Conservation (phyloP, 1,139 yeast species). For the Pichia sp. region DNA sequence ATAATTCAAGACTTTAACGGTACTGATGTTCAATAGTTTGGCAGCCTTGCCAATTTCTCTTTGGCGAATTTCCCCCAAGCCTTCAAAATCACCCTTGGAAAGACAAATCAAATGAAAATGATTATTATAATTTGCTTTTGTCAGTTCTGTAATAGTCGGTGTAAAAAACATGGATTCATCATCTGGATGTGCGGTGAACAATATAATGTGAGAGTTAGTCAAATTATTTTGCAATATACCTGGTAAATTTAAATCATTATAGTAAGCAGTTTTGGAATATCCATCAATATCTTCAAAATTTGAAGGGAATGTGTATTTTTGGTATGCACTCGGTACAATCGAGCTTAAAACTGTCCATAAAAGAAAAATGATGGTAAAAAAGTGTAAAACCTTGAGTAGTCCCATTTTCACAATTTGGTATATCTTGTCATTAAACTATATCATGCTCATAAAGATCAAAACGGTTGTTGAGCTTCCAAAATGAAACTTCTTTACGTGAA, state of each 20-base stretch:
- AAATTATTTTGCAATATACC: conserved; percentile 15
- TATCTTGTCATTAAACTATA: too few species aligned
- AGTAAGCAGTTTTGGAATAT: conserved; percentile 16
- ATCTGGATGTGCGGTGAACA: conserved; percentile 92
- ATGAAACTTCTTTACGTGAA: background rate
- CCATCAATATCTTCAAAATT: conserved; percentile 16
- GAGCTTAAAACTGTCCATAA: conserved; percentile 13
- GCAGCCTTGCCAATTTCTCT: conserved; percentile 57
- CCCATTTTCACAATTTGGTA: background rate
- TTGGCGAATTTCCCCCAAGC: conserved; percentile 57
- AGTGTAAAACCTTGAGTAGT: background rate
- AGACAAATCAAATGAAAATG: conserved; percentile 58
- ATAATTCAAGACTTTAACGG: conserved; percentile 47
- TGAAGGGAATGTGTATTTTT: background rate
- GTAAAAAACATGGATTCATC: conserved; percentile 98
- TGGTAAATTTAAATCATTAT: conserved; percentile 19
- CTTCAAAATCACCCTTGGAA: conserved; percentile 71
- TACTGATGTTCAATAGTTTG: conserved; percentile 43
- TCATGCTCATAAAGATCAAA: too few species aligned
- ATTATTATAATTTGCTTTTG: conserved; percentile 44
- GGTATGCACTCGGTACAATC: conserved; percentile 8
- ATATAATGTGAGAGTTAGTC: conserved; percentile 21
- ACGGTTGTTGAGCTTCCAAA: too few species aligned
- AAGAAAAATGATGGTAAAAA: background rate
- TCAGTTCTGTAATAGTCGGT: conserved; percentile 60